phyloP scores from a whole-genome alignment of 129 eudicot genomes.

The Chrysanthemum seticuspe region DNA sequence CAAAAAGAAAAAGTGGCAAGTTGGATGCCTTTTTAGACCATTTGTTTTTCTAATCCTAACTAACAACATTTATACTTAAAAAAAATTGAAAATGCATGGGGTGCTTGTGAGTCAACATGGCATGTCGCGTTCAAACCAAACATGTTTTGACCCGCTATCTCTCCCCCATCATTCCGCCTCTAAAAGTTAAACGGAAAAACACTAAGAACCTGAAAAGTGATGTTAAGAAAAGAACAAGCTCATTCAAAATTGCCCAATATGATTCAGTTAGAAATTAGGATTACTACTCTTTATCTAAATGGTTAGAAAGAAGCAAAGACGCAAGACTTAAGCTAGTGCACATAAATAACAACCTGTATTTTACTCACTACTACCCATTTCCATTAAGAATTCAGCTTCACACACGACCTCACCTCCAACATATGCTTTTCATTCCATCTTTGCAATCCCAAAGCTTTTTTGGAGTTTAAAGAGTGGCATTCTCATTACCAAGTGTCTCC shows the following conservation, averaged over 20 bases:
- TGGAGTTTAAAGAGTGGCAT: slow-evolving; percentile 81
- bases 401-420: slow-evolving; percentile 84
- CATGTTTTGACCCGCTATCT: too few relatives aligned
- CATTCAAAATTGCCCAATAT: background rate
- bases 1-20: too few relatives aligned
- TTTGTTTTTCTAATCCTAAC: too few relatives aligned
- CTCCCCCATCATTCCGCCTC: background rate
- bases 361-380: slow-evolving; percentile 58
- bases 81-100: too few relatives aligned
- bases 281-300: slow-evolving; percentile 4
- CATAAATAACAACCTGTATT: background rate
- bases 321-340: slow-evolving; percentile 22
- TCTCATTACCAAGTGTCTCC: slow-evolving; percentile 87
- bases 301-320: background rate
- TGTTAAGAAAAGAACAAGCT: background rate
- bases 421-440: slow-evolving; percentile 90
- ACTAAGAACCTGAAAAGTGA: background rate
- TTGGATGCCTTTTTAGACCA: too few relatives aligned
- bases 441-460: slow-evolving; percentile 79
- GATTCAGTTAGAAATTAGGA: slow-evolving; percentile 4
- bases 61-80: background rate
- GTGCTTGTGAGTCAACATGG: too few relatives aligned
- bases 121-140: too few relatives aligned
- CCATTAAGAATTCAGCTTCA: slow-evolving; percentile 89
- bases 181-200: background rate